Conservation (phyloP, 1,284 basidiomycete genomes). For the Puccinia coronata region DNA sequence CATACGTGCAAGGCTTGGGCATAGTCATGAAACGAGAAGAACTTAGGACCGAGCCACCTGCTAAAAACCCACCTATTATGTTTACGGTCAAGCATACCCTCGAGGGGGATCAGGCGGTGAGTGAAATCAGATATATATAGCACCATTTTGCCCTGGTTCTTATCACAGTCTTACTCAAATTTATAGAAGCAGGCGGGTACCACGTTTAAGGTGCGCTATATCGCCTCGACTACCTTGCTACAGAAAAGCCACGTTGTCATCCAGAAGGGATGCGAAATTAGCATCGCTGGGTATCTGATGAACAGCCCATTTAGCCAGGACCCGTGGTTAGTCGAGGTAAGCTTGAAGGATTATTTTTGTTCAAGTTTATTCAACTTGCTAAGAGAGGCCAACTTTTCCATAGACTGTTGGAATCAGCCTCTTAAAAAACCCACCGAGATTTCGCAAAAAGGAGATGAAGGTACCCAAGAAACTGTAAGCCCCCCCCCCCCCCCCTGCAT, state of each 20-base stretch:
- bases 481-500: neutral
- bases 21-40: slow-evolving; percentile 12
- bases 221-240: neutral
- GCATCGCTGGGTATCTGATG: slow-evolving; percentile 4
- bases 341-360: neutral
- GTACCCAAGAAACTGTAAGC: slow-evolving; percentile 12
- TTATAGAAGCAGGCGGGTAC: slow-evolving; percentile 1
- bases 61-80: neutral
- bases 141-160: neutral
- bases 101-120: slow-evolving; percentile 13
- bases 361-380: neutral
- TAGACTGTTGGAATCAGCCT: neutral
- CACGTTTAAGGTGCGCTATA: slow-evolving; percentile 10
- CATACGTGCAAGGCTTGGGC: slow-evolving; percentile 6
- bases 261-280: slow-evolving; percentile 3
- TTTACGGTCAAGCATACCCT: slow-evolving; percentile 4
- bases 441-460: slow-evolving; percentile 6
- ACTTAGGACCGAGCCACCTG: neutral
- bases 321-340: slow-evolving; percentile 4
- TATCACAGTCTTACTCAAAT: neutral
- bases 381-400: neutral
- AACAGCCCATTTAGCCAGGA: neutral
- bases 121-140: neutral
- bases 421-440: slow-evolving; percentile 9
- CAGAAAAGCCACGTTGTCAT: slow-evolving; percentile 9